phyloP scores from a whole-genome alignment of 345 rosid genomes.

The Corchorus olitorius region DNA sequence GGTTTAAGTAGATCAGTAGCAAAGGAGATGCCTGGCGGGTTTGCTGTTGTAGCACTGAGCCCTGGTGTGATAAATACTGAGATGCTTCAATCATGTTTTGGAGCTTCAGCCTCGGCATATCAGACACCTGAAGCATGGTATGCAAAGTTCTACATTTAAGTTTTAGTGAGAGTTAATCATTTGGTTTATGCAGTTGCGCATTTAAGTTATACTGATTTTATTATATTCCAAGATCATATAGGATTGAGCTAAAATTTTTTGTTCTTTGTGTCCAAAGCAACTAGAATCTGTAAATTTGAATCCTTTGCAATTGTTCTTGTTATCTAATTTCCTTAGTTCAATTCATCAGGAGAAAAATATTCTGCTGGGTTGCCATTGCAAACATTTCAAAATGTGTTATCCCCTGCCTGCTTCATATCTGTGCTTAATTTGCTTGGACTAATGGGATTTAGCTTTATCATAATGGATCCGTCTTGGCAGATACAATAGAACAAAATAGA shows the following conservation, averaged over 20 bases:
- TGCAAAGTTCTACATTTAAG: not conserved
- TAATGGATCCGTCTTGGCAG: not conserved
- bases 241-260: not conserved
- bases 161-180: not conserved
- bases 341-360: not conserved
- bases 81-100: conserved; percentile 87
- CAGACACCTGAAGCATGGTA: conserved; percentile 96
- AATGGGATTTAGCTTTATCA: not conserved
- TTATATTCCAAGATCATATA: not conserved
- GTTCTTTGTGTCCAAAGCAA: not conserved
- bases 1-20: conserved; percentile 94
- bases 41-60: conserved; percentile 86
- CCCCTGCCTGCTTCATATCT: not conserved
- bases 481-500: not conserved
- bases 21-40: conserved; percentile 83
- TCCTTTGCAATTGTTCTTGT: not conserved
- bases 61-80: conserved; percentile 96
- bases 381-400: not conserved
- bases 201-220: not conserved
- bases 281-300: not conserved
- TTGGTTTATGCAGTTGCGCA: not conserved
- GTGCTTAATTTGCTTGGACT: not conserved
- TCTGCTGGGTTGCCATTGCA: not conserved
- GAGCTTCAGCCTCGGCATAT: conserved; percentile 71
- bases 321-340: not conserved